These are phyloP conservation scores for Proliferodiscus dingleyae DNA, from an alignment of 2,329 filamentous ascomycete genomes.

Conservation along the genomic window DNA sequence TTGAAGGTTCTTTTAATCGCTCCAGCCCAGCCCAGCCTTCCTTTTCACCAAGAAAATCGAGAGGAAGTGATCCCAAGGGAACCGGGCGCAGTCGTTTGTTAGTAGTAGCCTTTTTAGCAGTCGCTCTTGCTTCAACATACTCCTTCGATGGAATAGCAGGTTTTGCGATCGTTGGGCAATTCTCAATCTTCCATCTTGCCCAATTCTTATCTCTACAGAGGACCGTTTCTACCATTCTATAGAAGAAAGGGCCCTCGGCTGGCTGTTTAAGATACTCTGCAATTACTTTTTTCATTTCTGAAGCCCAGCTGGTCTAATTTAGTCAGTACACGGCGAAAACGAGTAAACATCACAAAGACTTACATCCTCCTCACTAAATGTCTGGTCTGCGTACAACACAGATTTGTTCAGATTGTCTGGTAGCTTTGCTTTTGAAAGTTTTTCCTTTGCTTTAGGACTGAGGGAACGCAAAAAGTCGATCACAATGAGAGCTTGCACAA, in stretches of 20 bases:
- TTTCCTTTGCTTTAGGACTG: slow-evolving; percentile 75
- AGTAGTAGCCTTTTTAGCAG: slow-evolving; percentile 60
- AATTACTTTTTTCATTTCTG: slow-evolving; percentile 71
- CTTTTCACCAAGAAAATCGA: slow-evolving; percentile 72
- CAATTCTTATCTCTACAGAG: slow-evolving; percentile 96
- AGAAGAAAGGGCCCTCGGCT: slow-evolving; percentile 84
- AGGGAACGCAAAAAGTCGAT: slow-evolving; percentile 94
- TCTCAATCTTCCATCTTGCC: slow-evolving; percentile 97
- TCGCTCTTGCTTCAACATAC: slow-evolving; percentile 64
- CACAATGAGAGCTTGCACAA: slow-evolving; percentile 91
- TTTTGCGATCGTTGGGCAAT: slow-evolving; percentile 80
- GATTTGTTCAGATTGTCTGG: slow-evolving; percentile 66
- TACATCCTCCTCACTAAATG: slow-evolving; percentile 77
- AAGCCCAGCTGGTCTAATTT: slow-evolving; percentile 73
- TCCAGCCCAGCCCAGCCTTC: slow-evolving; percentile 59
- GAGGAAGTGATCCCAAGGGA: slow-evolving; percentile 67
- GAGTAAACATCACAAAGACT: slow-evolving; percentile 35
- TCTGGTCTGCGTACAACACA: slow-evolving; percentile 74
- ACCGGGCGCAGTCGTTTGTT: slow-evolving; percentile 65
- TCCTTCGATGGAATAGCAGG: slow-evolving; percentile 64
- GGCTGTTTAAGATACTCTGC: slow-evolving; percentile 78
- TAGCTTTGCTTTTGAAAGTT: slow-evolving; percentile 58
- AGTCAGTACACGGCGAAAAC: slow-evolving; percentile 1
- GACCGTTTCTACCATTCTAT: slow-evolving; percentile 94
- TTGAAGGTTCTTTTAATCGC: slow-evolving; percentile 59